Conservation (phyloP, 2,329 filamentous ascomycete genomes). For the Fusarium sp. region DNA sequence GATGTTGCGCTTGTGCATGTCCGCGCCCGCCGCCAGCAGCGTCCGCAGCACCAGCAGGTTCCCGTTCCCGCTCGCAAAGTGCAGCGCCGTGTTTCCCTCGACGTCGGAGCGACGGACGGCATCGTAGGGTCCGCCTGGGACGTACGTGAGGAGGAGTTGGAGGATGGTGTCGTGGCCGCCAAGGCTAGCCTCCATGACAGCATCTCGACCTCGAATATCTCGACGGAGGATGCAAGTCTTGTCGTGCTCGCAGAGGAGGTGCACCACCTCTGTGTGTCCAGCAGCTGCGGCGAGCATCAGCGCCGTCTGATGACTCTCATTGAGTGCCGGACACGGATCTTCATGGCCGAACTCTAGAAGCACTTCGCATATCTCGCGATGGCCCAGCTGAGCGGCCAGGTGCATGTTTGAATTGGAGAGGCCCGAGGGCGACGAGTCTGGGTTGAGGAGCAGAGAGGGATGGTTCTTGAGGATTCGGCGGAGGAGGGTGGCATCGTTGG, state of each 20-base stretch:
- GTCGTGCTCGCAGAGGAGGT: slow-evolving; percentile 73
- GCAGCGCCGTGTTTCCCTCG: slow-evolving; percentile 86
- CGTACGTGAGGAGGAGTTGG: slow-evolving; percentile 72
- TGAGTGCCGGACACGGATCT: slow-evolving; percentile 76
- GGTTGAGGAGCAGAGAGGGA: slow-evolving; percentile 78
- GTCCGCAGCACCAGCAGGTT: slow-evolving; percentile 82
- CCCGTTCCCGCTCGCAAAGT: slow-evolving; percentile 86
- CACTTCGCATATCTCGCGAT: slow-evolving; percentile 73
- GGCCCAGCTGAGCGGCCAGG: slow-evolving; percentile 79
- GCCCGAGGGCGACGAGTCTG: slow-evolving; percentile 73
- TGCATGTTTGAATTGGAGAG: slow-evolving; percentile 88
- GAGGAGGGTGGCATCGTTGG: slow-evolving; percentile 77
- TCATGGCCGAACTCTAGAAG: slow-evolving; percentile 83
- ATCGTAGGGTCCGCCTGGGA: slow-evolving; percentile 62
- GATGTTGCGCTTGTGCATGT: slow-evolving; percentile 76
- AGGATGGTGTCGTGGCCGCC: slow-evolving; percentile 72
- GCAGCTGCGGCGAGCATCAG: slow-evolving; percentile 79
- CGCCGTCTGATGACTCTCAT: slow-evolving; percentile 82
- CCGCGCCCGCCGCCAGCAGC: slow-evolving; percentile 81
- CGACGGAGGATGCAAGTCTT: slow-evolving; percentile 71
- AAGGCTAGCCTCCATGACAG: slow-evolving; percentile 73
- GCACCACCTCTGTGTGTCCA: slow-evolving; percentile 79
- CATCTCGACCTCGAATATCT: slow-evolving; percentile 76
- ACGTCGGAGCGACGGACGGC: slow-evolving; percentile 70
- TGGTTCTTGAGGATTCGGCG: slow-evolving; percentile 80